These are phyloP conservation scores for Lophiostoma macrostomum DNA, from an alignment of 495 filamentous ascomycete species.

Conservation along the genomic window DNA sequence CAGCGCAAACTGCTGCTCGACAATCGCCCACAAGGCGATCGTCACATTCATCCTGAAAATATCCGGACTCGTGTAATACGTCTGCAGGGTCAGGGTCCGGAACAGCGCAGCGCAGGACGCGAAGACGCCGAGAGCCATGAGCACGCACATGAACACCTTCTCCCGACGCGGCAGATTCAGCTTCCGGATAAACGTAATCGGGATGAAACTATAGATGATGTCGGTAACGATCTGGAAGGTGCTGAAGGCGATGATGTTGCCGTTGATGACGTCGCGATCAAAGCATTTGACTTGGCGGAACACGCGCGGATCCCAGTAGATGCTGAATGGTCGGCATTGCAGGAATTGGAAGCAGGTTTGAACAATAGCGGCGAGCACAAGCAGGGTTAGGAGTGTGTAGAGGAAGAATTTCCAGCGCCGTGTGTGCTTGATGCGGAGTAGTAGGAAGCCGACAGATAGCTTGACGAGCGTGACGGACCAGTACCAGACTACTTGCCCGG, in stretches of 20 bases:
- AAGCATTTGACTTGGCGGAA: conserved; percentile 31
- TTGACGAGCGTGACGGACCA: conserved; percentile 33
- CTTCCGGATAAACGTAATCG: conserved; percentile 40
- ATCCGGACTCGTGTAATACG: conserved; percentile 12
- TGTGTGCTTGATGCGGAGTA: conserved; percentile 37
- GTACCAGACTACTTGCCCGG: conserved; percentile 29
- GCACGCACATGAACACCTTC: conserved; percentile 37
- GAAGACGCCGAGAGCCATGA: conserved; percentile 42
- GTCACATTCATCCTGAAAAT: conserved; percentile 17
- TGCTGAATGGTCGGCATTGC: conserved; percentile 37
- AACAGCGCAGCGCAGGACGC: conserved; percentile 36
- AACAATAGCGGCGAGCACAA: conserved; percentile 15
- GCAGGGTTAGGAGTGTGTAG: conserved; percentile 26
- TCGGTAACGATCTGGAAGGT: conserved; percentile 37
- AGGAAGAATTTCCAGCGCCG: conserved; percentile 32
- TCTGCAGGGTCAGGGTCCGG: conserved; percentile 14
- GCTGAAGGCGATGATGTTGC: conserved; percentile 30
- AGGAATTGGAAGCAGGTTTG: conserved; percentile 32
- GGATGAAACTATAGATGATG: conserved; percentile 38
- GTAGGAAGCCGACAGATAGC: conserved; percentile 36
- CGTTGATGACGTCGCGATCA: conserved; percentile 16
- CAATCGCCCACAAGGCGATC: conserved; percentile 17
- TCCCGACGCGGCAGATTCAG: conserved; percentile 38
- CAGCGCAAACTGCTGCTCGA: conserved; percentile 22
- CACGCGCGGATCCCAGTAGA: conserved; percentile 36